These are phyloP conservation scores for Orbilia ellipsospora DNA, from an alignment of 2,329 filamentous ascomycete species.

Conservation along the genomic window DNA sequence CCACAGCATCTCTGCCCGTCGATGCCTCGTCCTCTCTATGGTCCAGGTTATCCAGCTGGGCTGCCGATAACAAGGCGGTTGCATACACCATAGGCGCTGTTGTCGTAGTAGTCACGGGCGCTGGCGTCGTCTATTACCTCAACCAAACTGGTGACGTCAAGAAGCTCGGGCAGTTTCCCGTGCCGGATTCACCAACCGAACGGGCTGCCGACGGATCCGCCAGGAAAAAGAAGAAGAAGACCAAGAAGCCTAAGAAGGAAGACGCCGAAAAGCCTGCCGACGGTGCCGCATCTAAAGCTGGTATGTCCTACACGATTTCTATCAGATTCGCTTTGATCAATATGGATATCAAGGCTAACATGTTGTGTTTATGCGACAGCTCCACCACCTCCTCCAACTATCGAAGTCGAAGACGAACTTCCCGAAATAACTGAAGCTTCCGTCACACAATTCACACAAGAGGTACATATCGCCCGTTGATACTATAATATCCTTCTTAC, in stretches of 20 bases:
- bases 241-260: constrained; percentile 88
- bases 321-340: not conserved
- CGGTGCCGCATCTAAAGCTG: constrained; percentile 30
- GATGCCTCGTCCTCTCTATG: constrained; percentile 70
- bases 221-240: constrained; percentile 73
- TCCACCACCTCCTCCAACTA: constrained; percentile 65
- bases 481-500: constrained; percentile 5
- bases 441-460: constrained; percentile 38
- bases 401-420: constrained; percentile 74
- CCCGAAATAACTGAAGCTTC: constrained; percentile 67
- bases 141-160: constrained; percentile 60
- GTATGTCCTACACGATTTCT: not conserved
- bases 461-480: constrained; percentile 42
- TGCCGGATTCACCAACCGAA: constrained; percentile 61
- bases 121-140: constrained; percentile 93
- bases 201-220: constrained; percentile 40
- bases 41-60: constrained; percentile 92
- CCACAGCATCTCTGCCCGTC: constrained; percentile 64
- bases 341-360: not conserved
- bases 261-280: constrained; percentile 63
- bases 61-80: constrained; percentile 91
- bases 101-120: constrained; percentile 88
- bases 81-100: constrained; percentile 97
- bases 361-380: not conserved
- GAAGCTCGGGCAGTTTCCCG: constrained; percentile 63